Percentiles rank a stretch among this genome's conserved stretches.
Evolutionary conservation across 495 filamentous ascomycete genomes (phyloP).

Genomic region (Aspergillus conjunctus): DNA sequence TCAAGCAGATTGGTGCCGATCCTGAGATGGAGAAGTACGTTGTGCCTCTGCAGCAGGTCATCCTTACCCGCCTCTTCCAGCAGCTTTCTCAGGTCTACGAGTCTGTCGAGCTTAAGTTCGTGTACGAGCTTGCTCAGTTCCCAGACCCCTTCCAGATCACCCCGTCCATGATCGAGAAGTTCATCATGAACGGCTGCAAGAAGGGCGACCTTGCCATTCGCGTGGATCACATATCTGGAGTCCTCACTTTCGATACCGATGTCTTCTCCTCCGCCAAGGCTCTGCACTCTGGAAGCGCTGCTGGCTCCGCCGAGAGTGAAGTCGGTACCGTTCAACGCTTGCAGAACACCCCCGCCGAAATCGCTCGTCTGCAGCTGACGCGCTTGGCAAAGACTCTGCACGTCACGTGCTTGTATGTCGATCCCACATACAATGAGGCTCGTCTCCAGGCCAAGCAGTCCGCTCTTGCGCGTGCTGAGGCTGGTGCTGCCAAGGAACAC

Average conservation of each 20-base stretch:
- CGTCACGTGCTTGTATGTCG: conserved; percentile 91
- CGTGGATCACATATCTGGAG: conserved; percentile 89
- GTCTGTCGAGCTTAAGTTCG: conserved; percentile 92
- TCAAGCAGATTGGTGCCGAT: conserved; percentile 90
- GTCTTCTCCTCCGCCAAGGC: conserved; percentile 97
- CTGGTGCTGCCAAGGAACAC: conserved; percentile 89
- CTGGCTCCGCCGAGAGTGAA: conserved; percentile 89
- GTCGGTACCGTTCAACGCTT: conserved; percentile 85
- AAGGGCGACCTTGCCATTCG: conserved; percentile 97
- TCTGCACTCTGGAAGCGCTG: conserved; percentile 77
- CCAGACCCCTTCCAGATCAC: conserved; percentile 95
- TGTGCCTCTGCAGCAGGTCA: conserved; percentile 92
- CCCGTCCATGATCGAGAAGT: conserved; percentile 93
- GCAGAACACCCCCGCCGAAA: conserved; percentile 96
- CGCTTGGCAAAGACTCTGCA: conserved; percentile 90
- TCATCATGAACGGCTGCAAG: conserved; percentile 99
- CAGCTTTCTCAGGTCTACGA: conserved; percentile 99
- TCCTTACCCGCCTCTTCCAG: conserved; percentile 96
- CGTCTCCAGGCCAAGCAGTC: conserved; percentile 77
- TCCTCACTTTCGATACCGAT: conserved; percentile 96
- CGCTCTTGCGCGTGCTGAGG: conserved; percentile 76
- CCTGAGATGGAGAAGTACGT: conserved; percentile 97
- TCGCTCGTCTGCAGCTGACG: conserved; percentile 90
- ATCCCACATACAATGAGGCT: conserved; percentile 79
- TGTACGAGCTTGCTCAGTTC: conserved; percentile 92